A percentile compares a stretch with the other conserved stretches of the same genome.
Evolutionary conservation across 2,329 filamentous ascomycete genomes (phyloP).

Genomic region (Exutisphaerella laricina): DNA sequence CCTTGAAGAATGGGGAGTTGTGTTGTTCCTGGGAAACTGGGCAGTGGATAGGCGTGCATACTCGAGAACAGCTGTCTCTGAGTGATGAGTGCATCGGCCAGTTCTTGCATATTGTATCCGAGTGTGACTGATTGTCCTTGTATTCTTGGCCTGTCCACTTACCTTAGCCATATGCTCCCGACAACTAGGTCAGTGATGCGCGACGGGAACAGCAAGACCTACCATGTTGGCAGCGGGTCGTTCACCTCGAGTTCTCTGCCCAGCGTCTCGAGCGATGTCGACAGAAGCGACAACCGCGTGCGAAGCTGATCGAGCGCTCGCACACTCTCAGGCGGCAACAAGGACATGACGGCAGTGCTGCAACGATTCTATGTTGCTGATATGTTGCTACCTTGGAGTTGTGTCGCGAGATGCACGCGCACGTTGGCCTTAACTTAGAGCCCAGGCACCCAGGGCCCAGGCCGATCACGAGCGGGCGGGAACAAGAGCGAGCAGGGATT

Average conservation of each 20-base stretch:
- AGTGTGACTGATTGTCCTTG: slow-evolving; percentile 27
- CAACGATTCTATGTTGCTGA: no score
- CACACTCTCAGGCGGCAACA: no score
- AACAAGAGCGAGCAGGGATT: no score
- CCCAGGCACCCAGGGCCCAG: no score
- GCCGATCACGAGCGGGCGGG: no score
- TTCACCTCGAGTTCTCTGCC: slow-evolving; percentile 25
- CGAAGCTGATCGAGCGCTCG: slow-evolving; percentile 32
- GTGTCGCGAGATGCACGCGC: no score
- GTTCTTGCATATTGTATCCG: slow-evolving; percentile 58
- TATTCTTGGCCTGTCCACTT: slow-evolving; percentile 28
- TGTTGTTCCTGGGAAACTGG: slow-evolving; percentile 63
- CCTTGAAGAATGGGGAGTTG: slow-evolving; percentile 57
- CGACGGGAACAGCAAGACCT: no score
- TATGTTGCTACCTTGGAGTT: no score
- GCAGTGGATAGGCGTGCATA: slow-evolving; percentile 68
- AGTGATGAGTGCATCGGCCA: slow-evolving; percentile 60
- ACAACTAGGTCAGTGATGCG: no score
- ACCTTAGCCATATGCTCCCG: slow-evolving; percentile 20
- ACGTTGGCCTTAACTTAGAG: no score
- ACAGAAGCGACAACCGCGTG: slow-evolving; percentile 28
- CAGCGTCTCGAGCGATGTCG: slow-evolving; percentile 24
- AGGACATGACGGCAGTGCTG: no score
- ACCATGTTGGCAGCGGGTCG: slow-evolving; percentile 34
- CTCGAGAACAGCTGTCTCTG: slow-evolving; percentile 63